Conservation (phyloP, 2,329 filamentous ascomycete species). For the Diaporthe sp. region DNA sequence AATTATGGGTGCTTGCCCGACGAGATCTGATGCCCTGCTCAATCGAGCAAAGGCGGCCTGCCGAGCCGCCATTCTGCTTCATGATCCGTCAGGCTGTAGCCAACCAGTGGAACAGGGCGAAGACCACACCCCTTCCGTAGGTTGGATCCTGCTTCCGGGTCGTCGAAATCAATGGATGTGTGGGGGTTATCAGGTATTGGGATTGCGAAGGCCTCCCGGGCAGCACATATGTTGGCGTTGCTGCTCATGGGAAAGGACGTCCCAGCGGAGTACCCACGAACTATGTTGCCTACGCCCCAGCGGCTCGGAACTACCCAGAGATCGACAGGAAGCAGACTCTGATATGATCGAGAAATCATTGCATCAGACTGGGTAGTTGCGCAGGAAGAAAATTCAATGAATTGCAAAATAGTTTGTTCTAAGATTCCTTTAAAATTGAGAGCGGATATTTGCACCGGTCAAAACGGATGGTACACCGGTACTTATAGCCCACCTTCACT, state of each 20-base stretch:
- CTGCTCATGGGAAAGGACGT: neutral
- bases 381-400: neutral
- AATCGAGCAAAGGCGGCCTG: no score
- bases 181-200: neutral
- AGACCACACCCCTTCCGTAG: no score
- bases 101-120: no score
- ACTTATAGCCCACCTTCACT: no score
- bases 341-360: neutral
- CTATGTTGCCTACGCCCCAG: neutral
- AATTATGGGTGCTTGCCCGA: no score
- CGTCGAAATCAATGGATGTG: neutral
- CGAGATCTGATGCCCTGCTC: no score
- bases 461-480: no score
- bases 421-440: neutral
- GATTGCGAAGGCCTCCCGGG: slow-evolving; percentile 5
- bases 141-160: neutral
- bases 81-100: no score
- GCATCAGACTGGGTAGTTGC: neutral
- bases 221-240: neutral
- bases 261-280: neutral
- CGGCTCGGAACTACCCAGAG: neutral
- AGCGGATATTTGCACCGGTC: no score
- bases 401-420: no score
- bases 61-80: no score
- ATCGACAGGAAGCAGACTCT: neutral